Base-by-base conservation (phyloP, 805 yeast species). In the Saccharomycopsis fermentans region DNA sequence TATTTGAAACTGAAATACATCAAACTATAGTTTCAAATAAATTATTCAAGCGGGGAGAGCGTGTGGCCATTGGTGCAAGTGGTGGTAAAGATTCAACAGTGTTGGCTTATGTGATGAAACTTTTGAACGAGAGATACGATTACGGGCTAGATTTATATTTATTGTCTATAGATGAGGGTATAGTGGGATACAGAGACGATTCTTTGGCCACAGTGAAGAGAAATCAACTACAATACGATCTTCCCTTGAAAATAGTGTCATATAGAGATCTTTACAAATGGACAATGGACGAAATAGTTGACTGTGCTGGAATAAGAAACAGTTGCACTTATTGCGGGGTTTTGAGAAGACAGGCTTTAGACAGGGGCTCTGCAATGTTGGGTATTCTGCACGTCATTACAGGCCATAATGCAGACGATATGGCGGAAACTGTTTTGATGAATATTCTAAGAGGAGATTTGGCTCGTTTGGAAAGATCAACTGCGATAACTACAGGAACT, bases 51-150 rank as follows among this genome's bases (percentile, higher is more conserved):
- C 76, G 73, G 0, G 98, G 98, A 16, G 99, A 94, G 67, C 79
- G 74, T 29, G 91, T 94, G 1, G 99, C 98, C 17, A 91, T 94
- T 26, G 99, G 99, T 17, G 99, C 99, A 0, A 89, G 97, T 1
- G 99, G 99, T 27, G 99, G 99, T 56, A 94, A 94, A 67, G 99
- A 94, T 70, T 89, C 97, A 4, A 94, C 99, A 0, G 99, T 94
- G 0, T 73, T 94, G 34, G 99, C 98, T 0, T 82, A 91, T 52
- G 81, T 94, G 2, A 71, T 94, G 70, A 94, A 90, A 67, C 81
- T 92, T 0, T 74, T 94, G 62, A 94, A 94, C 68, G 97, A 90
- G 67, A 75, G 97, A 59, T 82, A 94, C 71, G 73, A 87, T 66
- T 94, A 94, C 70, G 96, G 96, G 0, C 78, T 94, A n/a, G 77